Evolutionary conservation across 495 filamentous ascomycete species (phyloP).

Genomic region (Aspergillus saccharolyticus): DNA sequence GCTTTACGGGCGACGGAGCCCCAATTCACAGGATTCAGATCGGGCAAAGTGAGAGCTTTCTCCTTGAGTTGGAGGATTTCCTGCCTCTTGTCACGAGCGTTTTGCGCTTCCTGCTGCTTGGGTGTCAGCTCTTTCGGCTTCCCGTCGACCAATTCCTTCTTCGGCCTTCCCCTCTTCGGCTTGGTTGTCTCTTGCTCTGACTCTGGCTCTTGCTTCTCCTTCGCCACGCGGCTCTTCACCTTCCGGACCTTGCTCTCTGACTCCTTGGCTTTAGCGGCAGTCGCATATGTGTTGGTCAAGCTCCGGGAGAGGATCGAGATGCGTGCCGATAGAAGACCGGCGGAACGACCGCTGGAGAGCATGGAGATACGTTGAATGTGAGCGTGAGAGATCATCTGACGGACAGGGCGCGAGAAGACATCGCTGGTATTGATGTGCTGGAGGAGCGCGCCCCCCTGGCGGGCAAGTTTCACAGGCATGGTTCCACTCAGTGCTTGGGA

Average conservation of each 20-base stretch:
- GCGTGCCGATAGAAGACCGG: slow-evolving; percentile 8
- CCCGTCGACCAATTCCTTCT: slow-evolving; percentile 13
- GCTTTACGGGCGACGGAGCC: neutral
- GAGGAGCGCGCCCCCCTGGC: slow-evolving; percentile 25
- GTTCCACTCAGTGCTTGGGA: slow-evolving; percentile 1
- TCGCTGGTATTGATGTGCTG: slow-evolving; percentile 25
- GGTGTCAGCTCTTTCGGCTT: slow-evolving; percentile 7
- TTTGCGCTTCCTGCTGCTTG: too few species aligned
- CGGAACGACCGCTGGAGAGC: slow-evolving; percentile 9
- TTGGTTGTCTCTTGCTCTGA: slow-evolving; percentile 20
- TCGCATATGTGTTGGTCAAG: slow-evolving; percentile 27
- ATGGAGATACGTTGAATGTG: slow-evolving; percentile 28
- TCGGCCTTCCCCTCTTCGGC: slow-evolving; percentile 19
- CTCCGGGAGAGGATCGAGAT: slow-evolving; percentile 5
- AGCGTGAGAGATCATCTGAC: slow-evolving; percentile 24
- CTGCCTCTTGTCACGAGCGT: neutral
- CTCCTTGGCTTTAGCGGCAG: slow-evolving; percentile 14
- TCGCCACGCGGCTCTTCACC: slow-evolving; percentile 23
- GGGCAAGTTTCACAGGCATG: slow-evolving; percentile 32
- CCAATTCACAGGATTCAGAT: neutral
- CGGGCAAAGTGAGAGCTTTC: neutral
- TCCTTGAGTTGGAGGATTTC: slow-evolving; percentile 28
- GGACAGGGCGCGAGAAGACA: slow-evolving; percentile 24
- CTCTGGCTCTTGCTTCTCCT: slow-evolving; percentile 23
- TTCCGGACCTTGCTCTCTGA: slow-evolving; percentile 14